Percentiles rank a stretch among this genome's conserved stretches.
phyloP scores from a whole-genome alignment of 2,329 filamentous ascomycete genomes.

The Penicillium sp. region DNA sequence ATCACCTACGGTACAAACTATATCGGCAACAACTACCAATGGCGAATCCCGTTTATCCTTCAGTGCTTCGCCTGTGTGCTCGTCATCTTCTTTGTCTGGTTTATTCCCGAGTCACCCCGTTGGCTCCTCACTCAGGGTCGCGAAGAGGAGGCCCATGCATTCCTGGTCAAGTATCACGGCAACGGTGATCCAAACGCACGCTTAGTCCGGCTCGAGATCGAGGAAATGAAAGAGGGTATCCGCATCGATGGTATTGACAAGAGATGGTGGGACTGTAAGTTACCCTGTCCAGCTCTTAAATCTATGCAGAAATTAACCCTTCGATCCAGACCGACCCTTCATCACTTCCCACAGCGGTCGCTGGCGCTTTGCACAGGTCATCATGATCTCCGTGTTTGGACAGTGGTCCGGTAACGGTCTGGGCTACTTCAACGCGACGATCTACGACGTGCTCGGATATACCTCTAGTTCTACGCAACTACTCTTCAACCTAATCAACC shows the following conservation, averaged over 20 bases:
- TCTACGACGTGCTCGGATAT: constrained; percentile 44
- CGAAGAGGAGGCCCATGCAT: constrained; percentile 25
- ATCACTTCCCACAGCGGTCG: constrained; percentile 50
- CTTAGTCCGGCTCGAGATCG: constrained; percentile 31
- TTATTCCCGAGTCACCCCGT: constrained; percentile 70
- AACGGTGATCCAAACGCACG: constrained; percentile 31
- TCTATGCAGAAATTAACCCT: no score
- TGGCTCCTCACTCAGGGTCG: constrained; percentile 41
- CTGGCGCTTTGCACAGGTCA: constrained; percentile 54
- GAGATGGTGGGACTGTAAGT: constrained; percentile 52
- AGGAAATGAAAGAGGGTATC: constrained; percentile 44
- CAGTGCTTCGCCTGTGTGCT: constrained; percentile 66
- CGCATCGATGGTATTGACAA: constrained; percentile 54
- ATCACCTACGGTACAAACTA: constrained; percentile 54
- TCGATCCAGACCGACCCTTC: constrained; percentile 53
- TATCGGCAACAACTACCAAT: constrained; percentile 54
- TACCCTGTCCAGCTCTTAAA: not conserved
- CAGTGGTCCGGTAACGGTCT: constrained; percentile 58
- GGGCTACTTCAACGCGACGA: constrained; percentile 57
- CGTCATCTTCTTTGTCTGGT: constrained; percentile 61
- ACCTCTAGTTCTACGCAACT: constrained; percentile 42
- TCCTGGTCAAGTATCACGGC: constrained; percentile 32
- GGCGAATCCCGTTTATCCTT: constrained; percentile 69
- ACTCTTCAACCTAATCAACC: constrained; percentile 53
- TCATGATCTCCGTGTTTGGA: constrained; percentile 58